Evolutionary conservation across 306 rosid genomes (phyloP), one percentile per base, ranked within the genome.

Genomic region (Lathyrus aphaca): DNA sequence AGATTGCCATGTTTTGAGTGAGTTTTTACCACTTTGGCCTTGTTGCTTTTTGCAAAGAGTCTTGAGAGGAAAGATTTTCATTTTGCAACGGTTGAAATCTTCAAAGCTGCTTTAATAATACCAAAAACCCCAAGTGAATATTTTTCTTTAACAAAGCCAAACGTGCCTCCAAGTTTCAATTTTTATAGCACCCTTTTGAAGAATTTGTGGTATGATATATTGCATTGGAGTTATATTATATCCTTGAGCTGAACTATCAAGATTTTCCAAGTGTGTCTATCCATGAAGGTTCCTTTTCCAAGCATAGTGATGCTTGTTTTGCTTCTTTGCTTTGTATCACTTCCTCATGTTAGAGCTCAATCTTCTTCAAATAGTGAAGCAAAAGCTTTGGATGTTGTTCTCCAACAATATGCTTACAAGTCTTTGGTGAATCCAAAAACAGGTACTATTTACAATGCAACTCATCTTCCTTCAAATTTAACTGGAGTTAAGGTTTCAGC

Each of bases 11-110:
- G 61, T 35, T 65, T 69, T 77, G 37, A 69, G 74, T 75, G 66
- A 66, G 60, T 75, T 64, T 79, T 66, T 56, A 60, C 44, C 43
- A 60, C 58, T 72, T 72, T 58, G 77, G 81, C 44, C 46, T 80
- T 73, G 70, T 18, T 25, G 15, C 35, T 54, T 75, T 66, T 79
- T 74, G 60, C 76, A 64, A 46, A 80, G 78, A 77, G 72, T 81
- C 74, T 78, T 71, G 68, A 70, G 79, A 89, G 84, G 68, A 57
- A 79, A 71, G 75, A 53, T 65, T 72, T 40, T 66, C 82, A 80
- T 74, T 16, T 61, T 68, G 74, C 80, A 87, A 89, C 90, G 90
- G 91, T 63, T 89, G 84, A 82, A 87, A 89, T 84, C 74, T 80
- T 85, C 82, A 83, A 83, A 85, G 86, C 74, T 74, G 81, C 93